phyloP scores from a whole-genome alignment of 2,329 filamentous ascomycete genomes.

The Fusarium torreyae region DNA sequence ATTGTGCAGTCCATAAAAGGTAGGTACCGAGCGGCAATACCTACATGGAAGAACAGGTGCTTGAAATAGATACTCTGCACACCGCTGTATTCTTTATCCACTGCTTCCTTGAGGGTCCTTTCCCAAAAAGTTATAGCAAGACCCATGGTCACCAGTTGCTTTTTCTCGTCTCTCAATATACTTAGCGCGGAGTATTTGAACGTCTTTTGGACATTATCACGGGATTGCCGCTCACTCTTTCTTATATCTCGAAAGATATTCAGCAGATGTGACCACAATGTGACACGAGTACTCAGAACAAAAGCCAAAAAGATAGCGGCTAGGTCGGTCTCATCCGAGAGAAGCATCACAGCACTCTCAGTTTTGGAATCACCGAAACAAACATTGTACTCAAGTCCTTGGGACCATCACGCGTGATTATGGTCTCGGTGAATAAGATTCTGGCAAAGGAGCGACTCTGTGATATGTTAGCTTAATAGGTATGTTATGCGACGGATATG shows the following conservation, averaged over 20 bases:
- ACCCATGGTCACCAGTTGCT: not conserved
- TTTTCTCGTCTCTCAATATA: not conserved
- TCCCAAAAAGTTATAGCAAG: not conserved
- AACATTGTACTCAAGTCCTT: not conserved
- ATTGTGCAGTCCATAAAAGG: not conserved
- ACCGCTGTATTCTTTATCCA: not conserved
- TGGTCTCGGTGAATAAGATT: not conserved
- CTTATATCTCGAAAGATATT: not conserved
- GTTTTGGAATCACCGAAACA: not conserved
- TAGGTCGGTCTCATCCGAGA: not conserved
- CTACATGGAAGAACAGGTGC: not conserved
- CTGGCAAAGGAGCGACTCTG: not conserved
- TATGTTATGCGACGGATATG: too few species aligned
- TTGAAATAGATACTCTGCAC: not conserved
- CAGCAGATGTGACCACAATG: not conserved
- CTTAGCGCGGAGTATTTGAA: not conserved
- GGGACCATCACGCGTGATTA: not conserved
- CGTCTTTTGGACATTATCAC: not conserved
- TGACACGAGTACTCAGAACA: not conserved
- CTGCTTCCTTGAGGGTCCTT: not conserved
- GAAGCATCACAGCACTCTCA: not conserved
- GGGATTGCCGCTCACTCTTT: not conserved
- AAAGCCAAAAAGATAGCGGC: not conserved
- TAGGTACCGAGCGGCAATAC: not conserved
- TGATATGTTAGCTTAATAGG: not conserved